phyloP scores from a whole-genome alignment of 352 stramenopile genomes.

The Blastocystis sp. region DNA sequence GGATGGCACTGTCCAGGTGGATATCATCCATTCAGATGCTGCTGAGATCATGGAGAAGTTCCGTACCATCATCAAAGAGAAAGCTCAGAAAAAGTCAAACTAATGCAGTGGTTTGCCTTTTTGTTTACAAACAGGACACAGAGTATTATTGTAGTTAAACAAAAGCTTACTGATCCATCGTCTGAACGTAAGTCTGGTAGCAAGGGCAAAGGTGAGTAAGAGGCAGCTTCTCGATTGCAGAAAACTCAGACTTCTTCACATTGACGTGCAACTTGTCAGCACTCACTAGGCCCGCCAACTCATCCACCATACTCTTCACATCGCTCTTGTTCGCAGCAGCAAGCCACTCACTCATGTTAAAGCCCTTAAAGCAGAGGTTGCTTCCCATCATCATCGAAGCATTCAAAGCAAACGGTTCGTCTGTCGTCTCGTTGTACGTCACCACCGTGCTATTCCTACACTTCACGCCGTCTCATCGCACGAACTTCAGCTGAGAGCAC shows the following conservation, averaged over 20 bases:
- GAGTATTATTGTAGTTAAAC: constrained; percentile 54
- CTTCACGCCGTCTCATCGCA: neutral
- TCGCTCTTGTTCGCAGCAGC: constrained; percentile 49
- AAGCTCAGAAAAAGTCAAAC: neutral
- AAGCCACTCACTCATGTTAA: constrained; percentile 53
- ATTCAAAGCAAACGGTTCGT: neutral
- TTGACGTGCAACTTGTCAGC: constrained; percentile 51
- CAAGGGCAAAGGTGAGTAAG: constrained; percentile 55
- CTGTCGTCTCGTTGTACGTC: constrained; percentile 14
- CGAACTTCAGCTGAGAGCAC: neutral
- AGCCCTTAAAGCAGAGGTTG: constrained; percentile 5
- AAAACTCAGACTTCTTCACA: constrained; percentile 63
- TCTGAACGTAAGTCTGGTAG: constrained; percentile 29
- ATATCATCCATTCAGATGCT: neutral
- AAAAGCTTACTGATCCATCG: constrained; percentile 56
- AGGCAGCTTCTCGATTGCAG: constrained; percentile 60
- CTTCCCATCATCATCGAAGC: neutral
- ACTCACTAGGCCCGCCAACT: constrained; percentile 32
- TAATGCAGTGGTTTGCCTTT: neutral
- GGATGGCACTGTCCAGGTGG: neutral
- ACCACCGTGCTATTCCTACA: neutral
- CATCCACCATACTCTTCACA: constrained; percentile 62
- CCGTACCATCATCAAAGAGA: neutral
- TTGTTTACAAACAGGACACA: constrained; percentile 11
- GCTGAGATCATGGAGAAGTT: neutral